Conservation (phyloP, 306 rosid species). For the Gleditsia sinensis region DNA sequence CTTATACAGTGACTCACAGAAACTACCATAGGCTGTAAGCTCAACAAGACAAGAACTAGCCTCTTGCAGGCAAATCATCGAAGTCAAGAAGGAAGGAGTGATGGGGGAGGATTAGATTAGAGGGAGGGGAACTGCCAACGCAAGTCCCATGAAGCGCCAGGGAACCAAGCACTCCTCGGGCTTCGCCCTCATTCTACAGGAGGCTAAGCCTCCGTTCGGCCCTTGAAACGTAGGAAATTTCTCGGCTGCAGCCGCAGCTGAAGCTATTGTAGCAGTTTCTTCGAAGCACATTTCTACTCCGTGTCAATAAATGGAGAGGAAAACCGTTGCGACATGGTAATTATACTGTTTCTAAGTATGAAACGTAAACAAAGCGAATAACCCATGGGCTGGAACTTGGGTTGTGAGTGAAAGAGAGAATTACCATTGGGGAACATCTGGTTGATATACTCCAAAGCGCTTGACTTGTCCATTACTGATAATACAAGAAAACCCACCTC, state of each 20-base stretch:
- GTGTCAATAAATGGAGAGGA: not conserved
- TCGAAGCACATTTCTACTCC: not conserved
- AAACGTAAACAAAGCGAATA: not conserved
- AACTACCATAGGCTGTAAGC: not conserved
- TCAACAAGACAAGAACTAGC: not conserved
- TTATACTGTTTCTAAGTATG: not conserved
- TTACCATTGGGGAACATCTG: constrained; percentile 98
- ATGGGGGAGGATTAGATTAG: too few species aligned
- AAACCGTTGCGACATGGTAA: not conserved
- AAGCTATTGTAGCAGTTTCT: too few species aligned
- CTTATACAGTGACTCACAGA: not conserved
- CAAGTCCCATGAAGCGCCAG: too few species aligned
- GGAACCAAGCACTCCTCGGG: too few species aligned
- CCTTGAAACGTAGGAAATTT: too few species aligned
- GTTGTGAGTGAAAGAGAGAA: constrained; percentile 5
- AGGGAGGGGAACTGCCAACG: too few species aligned
- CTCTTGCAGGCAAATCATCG: too few species aligned
- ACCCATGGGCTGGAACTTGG: not conserved
- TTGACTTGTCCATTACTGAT: constrained; percentile 85
- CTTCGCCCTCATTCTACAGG: too few species aligned
- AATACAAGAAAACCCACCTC: constrained; percentile 7
- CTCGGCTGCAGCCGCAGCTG: too few species aligned
- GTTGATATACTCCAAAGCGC: constrained; percentile 92
- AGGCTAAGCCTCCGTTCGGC: too few species aligned
- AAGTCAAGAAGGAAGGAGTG: too few species aligned